Evolutionary conservation across 78 protist species (phyloP), one percentile per base, ranked within the genome.

Genomic region (Dictyostelium brefeldianum): DNA sequence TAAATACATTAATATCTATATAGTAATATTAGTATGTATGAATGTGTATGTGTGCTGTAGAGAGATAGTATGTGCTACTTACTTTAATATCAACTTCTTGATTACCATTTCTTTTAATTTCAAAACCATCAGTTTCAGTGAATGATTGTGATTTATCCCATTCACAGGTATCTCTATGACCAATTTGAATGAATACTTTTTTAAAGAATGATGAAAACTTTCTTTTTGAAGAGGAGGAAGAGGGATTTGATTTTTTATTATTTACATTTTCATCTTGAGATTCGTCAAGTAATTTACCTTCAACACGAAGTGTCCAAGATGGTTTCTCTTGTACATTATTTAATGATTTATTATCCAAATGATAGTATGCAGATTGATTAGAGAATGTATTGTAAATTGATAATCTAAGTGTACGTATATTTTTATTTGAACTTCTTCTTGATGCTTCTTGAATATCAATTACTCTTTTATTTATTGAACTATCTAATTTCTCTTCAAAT

Each of bases 131-230:
- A 25, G 93, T 87, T 46, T 87, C 93, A 22, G 78, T 20, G 27
- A 64, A 43, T 9, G 93, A 22, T 64, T 87, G 93, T 31, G 85
- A 78, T 64, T 87, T 87, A 50, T 87, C 93, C 93, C 93, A 87
- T 77, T 87, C 93, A 20, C 93, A 87, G 20, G 83, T 77, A 64
- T 87, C 93, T 41, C 93, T 77, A 73, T 87, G 93, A 57, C 93
- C 93, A 17, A 87, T 77, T 64, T 87, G 93, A 74, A 87, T 31
- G 59, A 87, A 87, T 15, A 87, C 81, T 56, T 87, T 87, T 65
- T 87, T 87, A 50, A 87, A 87, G 64, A 87, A 87, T 22, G 93
- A 64, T 6, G 84, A 62, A 41, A 87, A 87, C 75, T 77, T 87
- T 41, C 79, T 77, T 46, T 74, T 75, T 4, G 12, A 64, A 17